Conservation (phyloP, 768 basidiomycete species). For the Boletus speciosus region DNA sequence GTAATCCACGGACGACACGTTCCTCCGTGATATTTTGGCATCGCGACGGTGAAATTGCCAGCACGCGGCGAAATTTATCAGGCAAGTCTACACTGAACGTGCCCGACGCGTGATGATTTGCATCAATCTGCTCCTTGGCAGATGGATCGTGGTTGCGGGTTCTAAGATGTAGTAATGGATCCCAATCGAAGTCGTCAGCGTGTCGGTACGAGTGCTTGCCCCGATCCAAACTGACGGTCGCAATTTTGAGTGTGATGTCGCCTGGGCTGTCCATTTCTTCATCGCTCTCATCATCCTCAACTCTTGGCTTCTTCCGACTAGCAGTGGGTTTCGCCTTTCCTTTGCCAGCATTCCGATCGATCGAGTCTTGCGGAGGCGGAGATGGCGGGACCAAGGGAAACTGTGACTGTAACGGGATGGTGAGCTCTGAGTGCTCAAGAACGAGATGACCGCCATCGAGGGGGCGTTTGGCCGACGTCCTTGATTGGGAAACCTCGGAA, state of each 20-base stretch:
- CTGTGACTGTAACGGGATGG: constrained; percentile 14
- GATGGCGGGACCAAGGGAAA: constrained; percentile 59
- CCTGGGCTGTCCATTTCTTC: constrained; percentile 21
- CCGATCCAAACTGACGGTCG: constrained; percentile 10
- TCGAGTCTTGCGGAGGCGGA: constrained; percentile 48
- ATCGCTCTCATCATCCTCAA: constrained; percentile 32
- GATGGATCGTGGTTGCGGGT: constrained; percentile 24
- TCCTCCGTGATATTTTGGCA: constrained; percentile 44
- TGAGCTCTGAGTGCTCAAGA: constrained; percentile 4
- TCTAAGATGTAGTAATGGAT: constrained; percentile 26
- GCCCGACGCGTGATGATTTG: constrained; percentile 34
- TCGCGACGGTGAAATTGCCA: constrained; percentile 54
- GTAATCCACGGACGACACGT: constrained; percentile 52
- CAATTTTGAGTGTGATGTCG: constrained; percentile 21
- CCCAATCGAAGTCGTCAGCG: constrained; percentile 24
- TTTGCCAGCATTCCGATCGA: constrained; percentile 35
- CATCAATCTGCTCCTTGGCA: constrained; percentile 14
- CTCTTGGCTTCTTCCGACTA: constrained; percentile 49
- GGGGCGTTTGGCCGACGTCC: constrained; percentile 43
- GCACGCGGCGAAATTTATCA: constrained; percentile 59
- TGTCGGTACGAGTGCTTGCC: constrained; percentile 9
- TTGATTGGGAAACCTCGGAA: constrained; percentile 14
- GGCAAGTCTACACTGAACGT: constrained; percentile 58
- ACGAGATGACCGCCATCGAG: constrained; percentile 32
- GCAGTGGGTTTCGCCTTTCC: constrained; percentile 35